Percentiles rank a stretch among this genome's conserved stretches.
These are phyloP conservation scores for Schrenkiella parvula DNA, from an alignment of 345 rosid genomes.

Conservation along the genomic window DNA sequence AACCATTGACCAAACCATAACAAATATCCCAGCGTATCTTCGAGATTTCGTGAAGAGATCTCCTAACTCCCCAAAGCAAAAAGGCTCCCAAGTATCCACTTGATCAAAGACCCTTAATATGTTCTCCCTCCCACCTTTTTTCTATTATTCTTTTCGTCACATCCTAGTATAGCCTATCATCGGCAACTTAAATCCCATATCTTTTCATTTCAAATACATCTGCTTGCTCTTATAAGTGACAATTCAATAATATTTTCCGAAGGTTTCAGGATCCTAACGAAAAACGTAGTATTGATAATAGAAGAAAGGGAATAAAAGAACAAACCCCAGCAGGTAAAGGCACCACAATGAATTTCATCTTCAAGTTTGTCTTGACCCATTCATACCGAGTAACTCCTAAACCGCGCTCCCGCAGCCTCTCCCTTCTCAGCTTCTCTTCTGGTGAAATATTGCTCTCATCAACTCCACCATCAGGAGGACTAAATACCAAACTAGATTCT, in stretches of 20 bases:
- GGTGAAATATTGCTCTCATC: conserved; percentile 83
- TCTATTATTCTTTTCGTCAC: no score
- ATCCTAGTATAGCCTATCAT: neutral
- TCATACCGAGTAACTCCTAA: conserved; percentile 91
- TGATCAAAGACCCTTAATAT: neutral
- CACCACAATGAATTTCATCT: conserved; percentile 70
- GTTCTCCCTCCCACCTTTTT: no score
- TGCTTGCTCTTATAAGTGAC: neutral
- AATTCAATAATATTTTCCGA: neutral
- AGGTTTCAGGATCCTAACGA: no score
- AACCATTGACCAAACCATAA: neutral
- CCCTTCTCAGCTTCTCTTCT: conserved; percentile 90
- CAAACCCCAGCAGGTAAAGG: conserved; percentile 95
- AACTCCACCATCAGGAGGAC: conserved; percentile 89
- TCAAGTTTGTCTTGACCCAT: conserved; percentile 74
- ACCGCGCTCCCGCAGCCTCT: conserved; percentile 86
- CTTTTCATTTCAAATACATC: neutral
- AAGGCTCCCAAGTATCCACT: neutral
- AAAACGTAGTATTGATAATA: neutral
- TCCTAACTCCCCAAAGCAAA: neutral
- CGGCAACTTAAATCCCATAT: neutral
- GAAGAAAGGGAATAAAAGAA: conserved; percentile 19
- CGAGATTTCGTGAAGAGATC: no score
- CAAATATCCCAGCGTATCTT: neutral
- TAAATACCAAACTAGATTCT: conserved; percentile 59